phyloP scores from a whole-genome alignment of 2,329 filamentous ascomycete species.

The Epichloe glyceriae region DNA sequence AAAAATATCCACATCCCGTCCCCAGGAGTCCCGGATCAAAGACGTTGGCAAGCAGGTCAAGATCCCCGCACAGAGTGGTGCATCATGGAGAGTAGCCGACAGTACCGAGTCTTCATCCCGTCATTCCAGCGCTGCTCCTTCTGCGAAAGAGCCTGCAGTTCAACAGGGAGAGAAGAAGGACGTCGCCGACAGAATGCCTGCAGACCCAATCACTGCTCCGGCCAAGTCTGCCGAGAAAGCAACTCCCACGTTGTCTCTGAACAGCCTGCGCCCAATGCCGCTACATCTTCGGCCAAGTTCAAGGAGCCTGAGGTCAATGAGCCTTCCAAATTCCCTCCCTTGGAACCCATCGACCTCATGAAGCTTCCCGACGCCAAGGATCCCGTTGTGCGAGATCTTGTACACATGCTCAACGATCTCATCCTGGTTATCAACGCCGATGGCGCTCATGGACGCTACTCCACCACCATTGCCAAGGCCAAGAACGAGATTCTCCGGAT shows the following conservation, averaged over 20 bases:
- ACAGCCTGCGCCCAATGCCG: slow-evolving; percentile 12
- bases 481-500: slow-evolving; percentile 73
- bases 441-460: slow-evolving; percentile 63
- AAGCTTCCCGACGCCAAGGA: slow-evolving; percentile 65
- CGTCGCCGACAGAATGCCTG: slow-evolving; percentile 15
- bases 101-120: slow-evolving; percentile 41
- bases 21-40: slow-evolving; percentile 30
- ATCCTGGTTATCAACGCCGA: slow-evolving; percentile 89
- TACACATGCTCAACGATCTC: slow-evolving; percentile 91
- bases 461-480: slow-evolving; percentile 66
- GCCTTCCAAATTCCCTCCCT: slow-evolving; percentile 49
- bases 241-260: slow-evolving; percentile 6
- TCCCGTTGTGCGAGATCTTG: slow-evolving; percentile 80
- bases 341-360: slow-evolving; percentile 65
- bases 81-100: slow-evolving; percentile 66
- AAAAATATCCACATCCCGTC: slow-evolving; percentile 53
- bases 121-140: slow-evolving; percentile 45
- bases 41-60: slow-evolving; percentile 60
- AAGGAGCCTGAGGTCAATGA: slow-evolving; percentile 51
- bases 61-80: slow-evolving; percentile 74
- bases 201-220: slow-evolving; percentile 12
- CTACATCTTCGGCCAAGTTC: slow-evolving; percentile 24
- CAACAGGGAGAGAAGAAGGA: slow-evolving; percentile 19
- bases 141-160: slow-evolving; percentile 15
- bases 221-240: slow-evolving; percentile 21